phyloP scores from a whole-genome alignment of 257 asterid genomes.

The Solanum corneliomulleri region DNA sequence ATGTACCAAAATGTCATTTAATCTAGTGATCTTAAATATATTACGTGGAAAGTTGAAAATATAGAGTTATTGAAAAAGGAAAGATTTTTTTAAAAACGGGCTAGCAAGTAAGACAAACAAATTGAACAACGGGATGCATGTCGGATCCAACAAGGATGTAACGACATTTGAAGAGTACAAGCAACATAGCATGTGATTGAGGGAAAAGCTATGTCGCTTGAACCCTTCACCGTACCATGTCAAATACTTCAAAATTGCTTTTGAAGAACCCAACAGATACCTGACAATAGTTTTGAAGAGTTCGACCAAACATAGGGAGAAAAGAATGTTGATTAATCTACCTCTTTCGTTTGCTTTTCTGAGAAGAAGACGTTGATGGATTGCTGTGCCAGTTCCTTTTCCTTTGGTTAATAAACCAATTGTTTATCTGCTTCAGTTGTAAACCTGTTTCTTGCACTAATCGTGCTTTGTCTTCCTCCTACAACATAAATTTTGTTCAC shows the following conservation, averaged over 20 bases:
- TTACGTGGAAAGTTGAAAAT: not conserved
- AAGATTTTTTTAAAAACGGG: not conserved
- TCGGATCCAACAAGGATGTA: not conserved
- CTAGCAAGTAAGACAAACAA: not conserved
- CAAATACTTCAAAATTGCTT: not conserved
- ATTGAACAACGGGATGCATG: not conserved
- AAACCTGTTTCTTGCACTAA: constrained; percentile 87
- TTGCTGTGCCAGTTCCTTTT: constrained; percentile 95
- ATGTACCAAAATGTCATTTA: not conserved
- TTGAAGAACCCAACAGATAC: not conserved
- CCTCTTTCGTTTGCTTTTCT: constrained; percentile 90
- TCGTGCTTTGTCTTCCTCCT: constrained; percentile 93
- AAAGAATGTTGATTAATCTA: not conserved
- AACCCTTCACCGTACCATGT: not conserved
- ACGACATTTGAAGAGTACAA: not conserved
- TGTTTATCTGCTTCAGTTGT: constrained; percentile 84
- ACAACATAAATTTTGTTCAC: not conserved
- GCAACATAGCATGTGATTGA: not conserved
- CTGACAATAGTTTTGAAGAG: not conserved
- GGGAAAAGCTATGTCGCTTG: not conserved
- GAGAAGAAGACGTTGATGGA: constrained; percentile 70
- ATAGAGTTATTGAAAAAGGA: not conserved
- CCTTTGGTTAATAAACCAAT: constrained; percentile 95
- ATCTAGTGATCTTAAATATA: not conserved
- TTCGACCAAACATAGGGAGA: not conserved